These are phyloP conservation scores for Alternaria hordeiaustralica DNA, from an alignment of 2,329 filamentous ascomycete species.

Conservation along the genomic window DNA sequence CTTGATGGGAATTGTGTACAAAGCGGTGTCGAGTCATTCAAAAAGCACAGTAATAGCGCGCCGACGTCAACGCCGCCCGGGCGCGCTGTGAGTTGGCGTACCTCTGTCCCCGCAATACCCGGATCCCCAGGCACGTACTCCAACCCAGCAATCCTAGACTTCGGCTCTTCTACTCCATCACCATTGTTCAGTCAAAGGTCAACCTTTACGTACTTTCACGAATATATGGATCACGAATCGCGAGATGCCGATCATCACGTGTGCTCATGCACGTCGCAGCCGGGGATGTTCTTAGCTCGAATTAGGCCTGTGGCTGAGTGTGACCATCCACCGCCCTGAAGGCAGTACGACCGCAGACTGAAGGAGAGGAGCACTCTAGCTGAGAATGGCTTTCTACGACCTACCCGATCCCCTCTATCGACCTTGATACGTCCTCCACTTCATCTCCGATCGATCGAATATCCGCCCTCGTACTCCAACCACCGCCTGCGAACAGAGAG, in stretches of 20 bases:
- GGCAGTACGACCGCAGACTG: not conserved
- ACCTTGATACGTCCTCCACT: conserved; percentile 13
- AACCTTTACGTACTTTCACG: not conserved
- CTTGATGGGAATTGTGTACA: not conserved
- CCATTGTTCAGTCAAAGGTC: not conserved
- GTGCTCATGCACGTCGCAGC: conserved; percentile 35
- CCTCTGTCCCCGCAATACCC: conserved; percentile 16
- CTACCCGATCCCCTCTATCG: conserved; percentile 13
- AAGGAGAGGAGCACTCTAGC: not conserved
- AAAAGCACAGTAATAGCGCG: conserved; percentile 5
- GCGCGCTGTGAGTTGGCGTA: conserved; percentile 13
- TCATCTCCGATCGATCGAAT: conserved; percentile 9
- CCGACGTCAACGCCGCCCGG: conserved; percentile 7
- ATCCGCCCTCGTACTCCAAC: not conserved
- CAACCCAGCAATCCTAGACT: not conserved
- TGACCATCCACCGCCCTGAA: conserved; percentile 16
- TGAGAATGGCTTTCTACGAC: conserved; percentile 9
- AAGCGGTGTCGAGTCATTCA: not conserved
- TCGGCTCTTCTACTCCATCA: not conserved
- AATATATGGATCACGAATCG: not conserved
- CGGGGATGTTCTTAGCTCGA: conserved; percentile 23
- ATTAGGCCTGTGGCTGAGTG: conserved; percentile 21
- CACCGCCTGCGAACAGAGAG: conserved; percentile 4
- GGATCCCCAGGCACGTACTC: conserved; percentile 1
- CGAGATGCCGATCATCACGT: conserved; percentile 25